A percentile compares a stretch with the other conserved stretches of the same genome.
Evolutionary conservation across 2,329 filamentous ascomycete species (phyloP).

Genomic region (Ciborinia camelliae): DNA sequence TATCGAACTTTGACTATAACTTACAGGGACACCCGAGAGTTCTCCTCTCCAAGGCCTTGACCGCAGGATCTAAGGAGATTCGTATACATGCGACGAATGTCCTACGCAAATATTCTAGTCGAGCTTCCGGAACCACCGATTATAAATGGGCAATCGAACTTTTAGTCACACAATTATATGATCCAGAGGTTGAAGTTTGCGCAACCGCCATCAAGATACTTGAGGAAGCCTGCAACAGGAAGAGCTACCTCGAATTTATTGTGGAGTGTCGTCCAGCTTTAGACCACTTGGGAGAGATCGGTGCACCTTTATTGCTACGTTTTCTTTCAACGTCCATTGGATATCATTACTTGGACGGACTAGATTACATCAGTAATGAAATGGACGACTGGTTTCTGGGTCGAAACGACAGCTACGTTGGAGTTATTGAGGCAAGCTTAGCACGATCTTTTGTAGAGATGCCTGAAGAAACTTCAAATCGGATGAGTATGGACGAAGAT

Average conservation of each 20-base stretch:
- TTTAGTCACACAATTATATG: constrained; percentile 96
- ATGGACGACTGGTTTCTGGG: constrained; percentile 99
- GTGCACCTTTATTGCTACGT: constrained; percentile 83
- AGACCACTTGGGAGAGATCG: constrained; percentile 94
- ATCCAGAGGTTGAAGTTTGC: constrained; percentile 94
- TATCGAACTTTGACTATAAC: constrained; percentile 90
- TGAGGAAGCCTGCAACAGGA: constrained; percentile 94
- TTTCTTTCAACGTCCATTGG: constrained; percentile 96
- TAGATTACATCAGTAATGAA: constrained; percentile 98
- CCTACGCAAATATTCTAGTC: constrained; percentile 78
- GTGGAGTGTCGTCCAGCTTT: constrained; percentile 93
- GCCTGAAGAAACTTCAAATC: constrained; percentile 41
- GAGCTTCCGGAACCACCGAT: constrained; percentile 54
- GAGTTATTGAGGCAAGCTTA: constrained; percentile 90
- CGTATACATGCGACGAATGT: constrained; percentile 86
- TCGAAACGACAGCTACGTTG: constrained; percentile 93
- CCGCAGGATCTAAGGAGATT: constrained; percentile 85
- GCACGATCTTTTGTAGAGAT: constrained; percentile 69
- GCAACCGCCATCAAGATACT: constrained; percentile 95
- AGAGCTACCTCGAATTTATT: constrained; percentile 87
- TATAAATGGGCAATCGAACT: constrained; percentile 95
- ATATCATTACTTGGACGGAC: constrained; percentile 92
- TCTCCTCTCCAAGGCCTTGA: constrained; percentile 89
- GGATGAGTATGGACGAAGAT: constrained; percentile 42
- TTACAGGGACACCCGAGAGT: constrained; percentile 86